A percentile compares a stretch with the other conserved stretches of the same genome.
These are phyloP conservation scores for Leptodontidium sp. DNA, from an alignment of 2,329 filamentous ascomycete species.

Conservation along the genomic window DNA sequence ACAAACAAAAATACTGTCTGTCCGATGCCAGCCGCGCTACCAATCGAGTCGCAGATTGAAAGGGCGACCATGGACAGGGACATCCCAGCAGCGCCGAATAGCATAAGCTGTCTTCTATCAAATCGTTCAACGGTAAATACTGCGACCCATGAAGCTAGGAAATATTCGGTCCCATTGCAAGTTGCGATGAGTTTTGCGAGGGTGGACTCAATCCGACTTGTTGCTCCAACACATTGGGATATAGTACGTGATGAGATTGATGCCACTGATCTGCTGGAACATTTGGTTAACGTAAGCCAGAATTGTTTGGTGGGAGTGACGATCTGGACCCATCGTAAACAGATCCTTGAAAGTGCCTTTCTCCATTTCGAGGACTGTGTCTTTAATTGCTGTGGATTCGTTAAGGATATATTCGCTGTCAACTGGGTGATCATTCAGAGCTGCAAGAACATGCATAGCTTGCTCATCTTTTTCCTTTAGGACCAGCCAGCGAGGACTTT, in stretches of 20 bases:
- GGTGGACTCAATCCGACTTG: conserved; percentile 55
- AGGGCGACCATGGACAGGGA: conserved; percentile 71
- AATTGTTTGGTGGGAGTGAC: conserved; percentile 61
- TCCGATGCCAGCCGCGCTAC: conserved; percentile 44
- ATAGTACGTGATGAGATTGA: conserved; percentile 55
- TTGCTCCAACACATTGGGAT: conserved; percentile 59
- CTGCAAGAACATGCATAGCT: too few relatives aligned
- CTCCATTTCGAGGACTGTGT: conserved; percentile 69
- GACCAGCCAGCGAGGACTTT: too few relatives aligned
- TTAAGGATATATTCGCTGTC: too few relatives aligned
- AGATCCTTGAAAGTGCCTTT: conserved; percentile 50
- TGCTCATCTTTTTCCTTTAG: too few relatives aligned
- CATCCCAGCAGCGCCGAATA: conserved; percentile 72
- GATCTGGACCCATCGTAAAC: conserved; percentile 59
- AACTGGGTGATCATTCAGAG: too few relatives aligned
- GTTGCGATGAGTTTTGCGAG: conserved; percentile 63
- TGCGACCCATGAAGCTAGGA: conserved; percentile 51
- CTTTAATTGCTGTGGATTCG: conserved; percentile 54
- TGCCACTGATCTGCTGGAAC: conserved; percentile 58
- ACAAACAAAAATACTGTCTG: conserved; percentile 52
- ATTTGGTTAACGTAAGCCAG: conserved; percentile 59
- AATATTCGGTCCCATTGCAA: conserved; percentile 57
- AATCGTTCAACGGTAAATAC: conserved; percentile 60
- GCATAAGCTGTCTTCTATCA: conserved; percentile 74
- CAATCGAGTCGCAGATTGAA: conserved; percentile 44